phyloP scores from a whole-genome alignment of 306 rosid species.

The Mimosa bimucronata region DNA sequence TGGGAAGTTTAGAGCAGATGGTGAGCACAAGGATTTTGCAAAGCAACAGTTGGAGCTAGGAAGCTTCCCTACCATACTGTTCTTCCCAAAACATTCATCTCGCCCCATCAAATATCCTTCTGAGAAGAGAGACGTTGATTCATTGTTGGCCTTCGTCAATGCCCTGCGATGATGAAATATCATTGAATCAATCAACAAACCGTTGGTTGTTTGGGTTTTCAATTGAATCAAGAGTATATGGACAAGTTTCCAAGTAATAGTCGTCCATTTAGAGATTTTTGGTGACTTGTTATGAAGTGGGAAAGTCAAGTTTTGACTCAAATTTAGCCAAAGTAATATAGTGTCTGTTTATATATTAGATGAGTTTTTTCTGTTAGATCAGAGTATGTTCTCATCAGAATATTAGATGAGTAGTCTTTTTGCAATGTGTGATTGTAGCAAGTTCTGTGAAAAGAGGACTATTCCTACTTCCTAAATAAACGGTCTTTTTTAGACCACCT shows the following conservation, averaged over 20 bases:
- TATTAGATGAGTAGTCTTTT: conserved; percentile 20
- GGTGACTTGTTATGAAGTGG: conserved; percentile 35
- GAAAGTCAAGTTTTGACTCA: conserved; percentile 45
- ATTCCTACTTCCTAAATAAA: conserved; percentile 26
- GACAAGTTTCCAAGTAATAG: conserved; percentile 27
- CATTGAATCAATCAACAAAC: conserved; percentile 3
- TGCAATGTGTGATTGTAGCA: background rate
- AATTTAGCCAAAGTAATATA: conserved; percentile 25
- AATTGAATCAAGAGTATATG: conserved; percentile 25
- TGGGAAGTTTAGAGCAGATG: conserved; percentile 94
- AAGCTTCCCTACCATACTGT: conserved; percentile 88
- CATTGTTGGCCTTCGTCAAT: conserved; percentile 78
- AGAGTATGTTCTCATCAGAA: background rate
- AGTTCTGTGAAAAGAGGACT: conserved; percentile 15
- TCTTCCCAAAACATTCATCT: conserved; percentile 88
- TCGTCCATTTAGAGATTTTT: conserved; percentile 40
- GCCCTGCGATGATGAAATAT: conserved; percentile 59
- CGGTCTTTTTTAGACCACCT: background rate
- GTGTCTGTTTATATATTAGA: conserved; percentile 38
- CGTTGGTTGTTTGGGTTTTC: background rate
- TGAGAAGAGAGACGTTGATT: conserved; percentile 92
- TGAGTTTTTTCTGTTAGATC: too few species aligned
- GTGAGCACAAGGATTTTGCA: conserved; percentile 86
- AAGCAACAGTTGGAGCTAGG: conserved; percentile 71
- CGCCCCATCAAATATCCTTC: conserved; percentile 85